These are phyloP conservation scores for Vigna hirtella DNA, from an alignment of 306 rosid genomes.

Conservation along the genomic window DNA sequence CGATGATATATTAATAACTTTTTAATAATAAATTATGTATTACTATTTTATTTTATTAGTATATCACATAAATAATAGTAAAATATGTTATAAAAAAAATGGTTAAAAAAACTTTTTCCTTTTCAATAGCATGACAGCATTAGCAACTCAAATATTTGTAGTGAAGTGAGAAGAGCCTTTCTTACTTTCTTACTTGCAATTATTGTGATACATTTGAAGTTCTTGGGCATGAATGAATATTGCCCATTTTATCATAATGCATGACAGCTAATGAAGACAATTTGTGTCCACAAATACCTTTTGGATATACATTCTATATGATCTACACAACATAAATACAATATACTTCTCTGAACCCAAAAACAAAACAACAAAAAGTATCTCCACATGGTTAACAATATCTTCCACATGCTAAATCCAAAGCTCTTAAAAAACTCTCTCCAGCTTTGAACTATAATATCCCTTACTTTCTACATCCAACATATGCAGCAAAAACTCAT, in stretches of 20 bases:
- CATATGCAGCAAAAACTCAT: conserved; percentile 72
- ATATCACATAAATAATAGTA: too few relatives aligned
- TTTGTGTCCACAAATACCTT: conserved; percentile 5
- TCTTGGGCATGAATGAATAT: neutral
- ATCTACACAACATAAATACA: conserved; percentile 22
- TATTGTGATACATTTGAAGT: neutral
- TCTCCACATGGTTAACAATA: neutral
- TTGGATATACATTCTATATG: conserved; percentile 15
- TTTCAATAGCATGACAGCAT: too few relatives aligned
- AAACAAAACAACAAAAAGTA: neutral
- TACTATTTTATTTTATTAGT: too few relatives aligned
- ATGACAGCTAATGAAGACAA: neutral
- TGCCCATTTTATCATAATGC: neutral
- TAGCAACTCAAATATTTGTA: neutral
- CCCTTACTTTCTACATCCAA: conserved; percentile 50
- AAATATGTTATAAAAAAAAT: too few relatives aligned
- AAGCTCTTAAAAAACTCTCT: conserved; percentile 35
- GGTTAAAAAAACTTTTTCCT: too few relatives aligned
- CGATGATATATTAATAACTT: too few relatives aligned
- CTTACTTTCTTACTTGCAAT: neutral
- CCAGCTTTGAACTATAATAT: conserved; percentile 29
- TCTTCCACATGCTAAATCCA: neutral
- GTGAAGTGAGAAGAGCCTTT: neutral
- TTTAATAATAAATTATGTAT: too few relatives aligned
- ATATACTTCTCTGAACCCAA: neutral